Conservation (phyloP, 2,329 filamentous ascomycete genomes). For the Epichloe scottii region DNA sequence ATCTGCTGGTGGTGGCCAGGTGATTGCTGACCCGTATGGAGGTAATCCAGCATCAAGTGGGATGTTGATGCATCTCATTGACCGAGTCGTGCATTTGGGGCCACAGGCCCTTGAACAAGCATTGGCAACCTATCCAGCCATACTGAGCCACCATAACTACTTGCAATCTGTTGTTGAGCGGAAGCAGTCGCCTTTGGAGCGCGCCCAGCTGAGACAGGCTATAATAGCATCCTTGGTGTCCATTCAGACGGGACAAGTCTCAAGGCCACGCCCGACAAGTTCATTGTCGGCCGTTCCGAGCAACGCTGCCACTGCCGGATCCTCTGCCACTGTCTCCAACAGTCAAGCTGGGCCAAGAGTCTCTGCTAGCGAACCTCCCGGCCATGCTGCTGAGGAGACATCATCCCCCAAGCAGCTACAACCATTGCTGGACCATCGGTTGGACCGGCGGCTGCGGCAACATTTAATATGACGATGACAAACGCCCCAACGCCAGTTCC, state of each 20-base stretch:
- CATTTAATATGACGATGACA: not conserved
- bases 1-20: not conserved
- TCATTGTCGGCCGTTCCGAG: not conserved
- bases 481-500: not conserved
- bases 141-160: slow-evolving; percentile 34
- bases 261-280: slow-evolving; percentile 11
- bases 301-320: slow-evolving; percentile 1
- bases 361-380: not conserved
- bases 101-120: slow-evolving; percentile 32
- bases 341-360: not conserved
- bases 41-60: slow-evolving; percentile 14
- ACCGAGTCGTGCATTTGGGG: slow-evolving; percentile 39
- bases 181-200: slow-evolving; percentile 33
- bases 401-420: not conserved
- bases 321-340: not conserved
- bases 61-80: slow-evolving; percentile 40
- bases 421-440: not conserved
- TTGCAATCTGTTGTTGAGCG: slow-evolving; percentile 39
- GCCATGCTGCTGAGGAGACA: not conserved
- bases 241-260: slow-evolving; percentile 31
- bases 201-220: slow-evolving; percentile 36
- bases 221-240: slow-evolving; percentile 33
- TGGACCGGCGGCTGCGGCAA: not conserved
- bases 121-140: slow-evolving; percentile 33
- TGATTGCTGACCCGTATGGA: slow-evolving; percentile 1